Conservation (phyloP, 2,329 filamentous ascomycete genomes). For the Ramichloridium luteum region DNA sequence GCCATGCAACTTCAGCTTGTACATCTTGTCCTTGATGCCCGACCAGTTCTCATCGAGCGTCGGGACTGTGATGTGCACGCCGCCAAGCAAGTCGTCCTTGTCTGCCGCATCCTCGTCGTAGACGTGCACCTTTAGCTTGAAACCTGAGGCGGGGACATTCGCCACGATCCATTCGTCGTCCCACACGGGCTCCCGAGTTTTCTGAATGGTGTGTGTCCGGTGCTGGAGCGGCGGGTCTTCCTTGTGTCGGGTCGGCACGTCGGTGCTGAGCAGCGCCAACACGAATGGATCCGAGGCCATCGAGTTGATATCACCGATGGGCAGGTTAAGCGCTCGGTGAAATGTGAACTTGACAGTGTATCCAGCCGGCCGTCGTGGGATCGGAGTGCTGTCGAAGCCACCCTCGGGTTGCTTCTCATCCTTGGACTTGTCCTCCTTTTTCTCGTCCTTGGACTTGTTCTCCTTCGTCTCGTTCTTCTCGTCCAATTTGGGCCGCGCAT, state of each 20-base stretch:
- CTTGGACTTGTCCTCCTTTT: slow-evolving; percentile 7
- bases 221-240: slow-evolving; percentile 66
- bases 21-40: slow-evolving; percentile 53
- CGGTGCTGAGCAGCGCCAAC: slow-evolving; percentile 59
- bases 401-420: slow-evolving; percentile 47
- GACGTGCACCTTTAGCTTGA: slow-evolving; percentile 70
- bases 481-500: slow-evolving; percentile 7
- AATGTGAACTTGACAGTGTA: slow-evolving; percentile 81
- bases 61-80: slow-evolving; percentile 59
- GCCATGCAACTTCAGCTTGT: slow-evolving; percentile 67
- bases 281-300: slow-evolving; percentile 77
- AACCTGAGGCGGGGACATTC: slow-evolving; percentile 70
- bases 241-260: slow-evolving; percentile 64
- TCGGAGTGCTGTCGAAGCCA: slow-evolving; percentile 67
- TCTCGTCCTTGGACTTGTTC: slow-evolving; percentile 4
- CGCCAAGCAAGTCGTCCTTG: slow-evolving; percentile 76
- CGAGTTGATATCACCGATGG: slow-evolving; percentile 65
- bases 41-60: slow-evolving; percentile 52
- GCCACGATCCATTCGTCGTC: slow-evolving; percentile 77
- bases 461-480: slow-evolving; percentile 12
- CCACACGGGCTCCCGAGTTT: slow-evolving; percentile 65
- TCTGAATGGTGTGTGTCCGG: slow-evolving; percentile 64
- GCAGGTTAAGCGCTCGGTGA: slow-evolving; percentile 67
- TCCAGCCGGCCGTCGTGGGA: slow-evolving; percentile 57
- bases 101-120: slow-evolving; percentile 86